These are phyloP conservation scores for Angomonas ambiguus DNA, from an alignment of 208 protist species.

Conservation along the genomic window DNA sequence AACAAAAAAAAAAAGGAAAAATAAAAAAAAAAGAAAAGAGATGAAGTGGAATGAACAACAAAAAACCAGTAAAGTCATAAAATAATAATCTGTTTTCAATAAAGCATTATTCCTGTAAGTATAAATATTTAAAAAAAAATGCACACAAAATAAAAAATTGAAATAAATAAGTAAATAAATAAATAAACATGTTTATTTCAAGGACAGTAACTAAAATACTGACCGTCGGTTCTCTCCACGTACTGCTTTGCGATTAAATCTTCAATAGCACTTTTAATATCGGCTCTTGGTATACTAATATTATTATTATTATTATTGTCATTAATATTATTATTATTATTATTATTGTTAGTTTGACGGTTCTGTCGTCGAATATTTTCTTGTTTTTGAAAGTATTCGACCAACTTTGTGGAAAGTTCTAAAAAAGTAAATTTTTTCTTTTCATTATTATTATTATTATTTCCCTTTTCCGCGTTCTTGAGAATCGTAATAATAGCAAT, in stretches of 20 bases:
- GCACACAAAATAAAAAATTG: background rate
- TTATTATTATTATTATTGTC: background rate
- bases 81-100: too few relatives aligned
- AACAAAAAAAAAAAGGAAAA: constrained; percentile 8
- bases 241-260: background rate
- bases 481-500: too few relatives aligned
- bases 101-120: background rate
- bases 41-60: too few relatives aligned
- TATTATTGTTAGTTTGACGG: background rate
- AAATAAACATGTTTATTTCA: background rate
- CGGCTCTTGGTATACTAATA: background rate
- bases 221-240: background rate
- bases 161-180: constrained; percentile 4
- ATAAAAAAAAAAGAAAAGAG: background rate
- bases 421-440: too few relatives aligned
- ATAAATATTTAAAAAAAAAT: background rate
- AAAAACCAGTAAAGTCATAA: too few relatives aligned
- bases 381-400: too few relatives aligned
- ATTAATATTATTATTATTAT: constrained; percentile 2
- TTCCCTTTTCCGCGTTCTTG: too few relatives aligned
- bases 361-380: background rate
- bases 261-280: background rate
- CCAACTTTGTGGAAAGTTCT: too few relatives aligned
- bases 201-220: background rate
- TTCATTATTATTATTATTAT: too few relatives aligned